Conservation (phyloP, 176 grass and related monocot species). For the Oryza meridionalis region DNA sequence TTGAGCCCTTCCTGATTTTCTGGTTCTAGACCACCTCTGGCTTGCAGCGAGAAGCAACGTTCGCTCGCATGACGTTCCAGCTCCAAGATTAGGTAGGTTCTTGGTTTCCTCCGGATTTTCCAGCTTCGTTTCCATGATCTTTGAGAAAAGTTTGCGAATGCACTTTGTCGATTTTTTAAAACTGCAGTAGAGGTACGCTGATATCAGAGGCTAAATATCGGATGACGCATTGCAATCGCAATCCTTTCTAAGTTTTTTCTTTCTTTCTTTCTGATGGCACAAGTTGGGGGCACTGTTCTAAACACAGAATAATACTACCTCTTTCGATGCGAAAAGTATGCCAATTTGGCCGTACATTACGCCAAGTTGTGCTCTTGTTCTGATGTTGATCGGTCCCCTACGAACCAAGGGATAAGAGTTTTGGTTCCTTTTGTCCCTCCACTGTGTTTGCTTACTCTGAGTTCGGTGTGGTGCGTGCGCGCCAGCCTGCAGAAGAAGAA, state of each 20-base stretch:
- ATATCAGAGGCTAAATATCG: not conserved
- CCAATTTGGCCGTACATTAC: slow-evolving; percentile 47
- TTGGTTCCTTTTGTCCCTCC: slow-evolving; percentile 7
- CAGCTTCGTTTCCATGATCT: slow-evolving; percentile 24
- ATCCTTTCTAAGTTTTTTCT: slow-evolving; percentile 20
- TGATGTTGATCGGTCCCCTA: slow-evolving; percentile 42
- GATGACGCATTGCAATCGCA: slow-evolving; percentile 37
- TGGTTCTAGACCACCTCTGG: slow-evolving; percentile 6
- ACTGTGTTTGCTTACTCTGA: slow-evolving; percentile 20
- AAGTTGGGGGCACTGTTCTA: slow-evolving; percentile 29
- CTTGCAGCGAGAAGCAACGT: slow-evolving; percentile 18
- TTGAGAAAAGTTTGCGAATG: not conserved
- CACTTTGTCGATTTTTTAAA: slow-evolving; percentile 29
- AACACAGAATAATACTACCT: slow-evolving; percentile 13
- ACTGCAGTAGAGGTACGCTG: not conserved
- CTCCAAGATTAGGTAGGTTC: slow-evolving; percentile 40
- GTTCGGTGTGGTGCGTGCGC: slow-evolving; percentile 27
- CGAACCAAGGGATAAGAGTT: slow-evolving; percentile 41
- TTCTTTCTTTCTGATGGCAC: not conserved
- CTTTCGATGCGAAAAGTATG: slow-evolving; percentile 41
- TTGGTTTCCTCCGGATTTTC: not conserved
- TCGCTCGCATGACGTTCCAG: slow-evolving; percentile 5
- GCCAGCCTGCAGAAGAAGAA: slow-evolving; percentile 13
- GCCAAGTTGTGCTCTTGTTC: slow-evolving; percentile 51
- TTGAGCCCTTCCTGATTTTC: slow-evolving; percentile 22